phyloP scores from a whole-genome alignment of 176 grass and related monocot genomes.

The Guadua angustifolia region DNA sequence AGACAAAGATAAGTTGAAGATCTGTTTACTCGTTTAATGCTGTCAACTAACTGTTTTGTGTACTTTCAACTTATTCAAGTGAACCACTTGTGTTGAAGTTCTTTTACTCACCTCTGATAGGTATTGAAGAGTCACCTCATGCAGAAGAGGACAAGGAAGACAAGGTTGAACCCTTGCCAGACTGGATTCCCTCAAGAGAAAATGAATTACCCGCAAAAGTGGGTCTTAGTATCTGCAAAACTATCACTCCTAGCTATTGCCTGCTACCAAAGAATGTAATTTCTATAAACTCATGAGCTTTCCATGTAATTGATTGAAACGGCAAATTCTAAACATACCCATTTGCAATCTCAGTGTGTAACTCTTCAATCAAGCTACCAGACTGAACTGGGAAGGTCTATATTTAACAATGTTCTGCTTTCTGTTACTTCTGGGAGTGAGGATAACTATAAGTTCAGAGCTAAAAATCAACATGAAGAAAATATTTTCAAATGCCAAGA shows the following conservation, averaged over 20 bases:
- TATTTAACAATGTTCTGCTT: constrained; percentile 46
- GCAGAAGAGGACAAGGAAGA: constrained; percentile 30
- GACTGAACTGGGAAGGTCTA: constrained; percentile 43
- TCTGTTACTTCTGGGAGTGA: constrained; percentile 37
- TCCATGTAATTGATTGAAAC: not conserved
- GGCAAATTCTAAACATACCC: constrained; percentile 33
- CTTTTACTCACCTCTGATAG: constrained; percentile 20
- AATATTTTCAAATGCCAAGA: constrained; percentile 44
- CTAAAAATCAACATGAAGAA: constrained; percentile 47
- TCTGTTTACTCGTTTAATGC: too few species aligned
- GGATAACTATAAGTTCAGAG: constrained; percentile 31
- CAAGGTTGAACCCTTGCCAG: constrained; percentile 44
- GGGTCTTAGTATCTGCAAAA: constrained; percentile 11
- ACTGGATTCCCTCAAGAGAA: constrained; percentile 30
- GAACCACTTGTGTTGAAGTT: constrained; percentile 18
- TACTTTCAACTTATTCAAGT: constrained; percentile 1
- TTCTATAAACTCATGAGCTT: constrained; percentile 23
- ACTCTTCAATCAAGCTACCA: constrained; percentile 41
- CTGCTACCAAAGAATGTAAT: constrained; percentile 51
- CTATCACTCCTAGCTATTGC: constrained; percentile 44
- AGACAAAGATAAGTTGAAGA: too few species aligned
- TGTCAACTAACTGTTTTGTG: not conserved
- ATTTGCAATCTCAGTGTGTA: constrained; percentile 38
- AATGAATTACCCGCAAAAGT: constrained; percentile 40
- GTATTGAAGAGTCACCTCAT: constrained; percentile 6